Conservation (phyloP, 306 rosid species). For the Lathyrus aphaca region DNA sequence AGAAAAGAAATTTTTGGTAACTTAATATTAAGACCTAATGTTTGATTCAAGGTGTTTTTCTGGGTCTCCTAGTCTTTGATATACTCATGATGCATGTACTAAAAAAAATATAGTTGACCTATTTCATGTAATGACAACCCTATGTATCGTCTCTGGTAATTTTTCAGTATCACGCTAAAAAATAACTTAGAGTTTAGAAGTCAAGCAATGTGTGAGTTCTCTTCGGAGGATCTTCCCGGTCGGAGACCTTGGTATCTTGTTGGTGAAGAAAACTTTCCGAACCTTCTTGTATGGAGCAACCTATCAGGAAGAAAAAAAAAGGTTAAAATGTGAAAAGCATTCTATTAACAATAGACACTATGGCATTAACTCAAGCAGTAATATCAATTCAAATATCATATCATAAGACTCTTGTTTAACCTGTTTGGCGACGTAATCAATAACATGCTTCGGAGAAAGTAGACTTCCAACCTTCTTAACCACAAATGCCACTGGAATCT, state of each 20-base stretch:
- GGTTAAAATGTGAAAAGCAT: conserved; percentile 11
- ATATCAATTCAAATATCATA: conserved; percentile 33
- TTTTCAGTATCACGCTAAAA: background rate
- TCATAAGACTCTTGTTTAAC: conserved; percentile 37
- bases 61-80: background rate
- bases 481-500: conserved; percentile 83
- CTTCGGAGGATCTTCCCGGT: conserved; percentile 85
- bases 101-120: background rate
- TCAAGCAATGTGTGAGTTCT: conserved; percentile 49
- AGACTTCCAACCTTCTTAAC: conserved; percentile 63
- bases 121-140: background rate
- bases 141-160: background rate
- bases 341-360: too few species aligned
- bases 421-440: conserved; percentile 71
- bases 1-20: background rate
- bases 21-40: background rate
- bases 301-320: conserved; percentile 36
- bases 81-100: background rate
- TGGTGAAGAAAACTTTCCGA: conserved; percentile 70
- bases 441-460: conserved; percentile 52
- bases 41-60: background rate
- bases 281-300: conserved; percentile 85
- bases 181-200: conserved; percentile 56
- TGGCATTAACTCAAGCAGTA: conserved; percentile 26
- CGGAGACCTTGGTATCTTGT: conserved; percentile 72